phyloP scores from a whole-genome alignment of 129 eudicot genomes.

The Flaveria robusta region DNA sequence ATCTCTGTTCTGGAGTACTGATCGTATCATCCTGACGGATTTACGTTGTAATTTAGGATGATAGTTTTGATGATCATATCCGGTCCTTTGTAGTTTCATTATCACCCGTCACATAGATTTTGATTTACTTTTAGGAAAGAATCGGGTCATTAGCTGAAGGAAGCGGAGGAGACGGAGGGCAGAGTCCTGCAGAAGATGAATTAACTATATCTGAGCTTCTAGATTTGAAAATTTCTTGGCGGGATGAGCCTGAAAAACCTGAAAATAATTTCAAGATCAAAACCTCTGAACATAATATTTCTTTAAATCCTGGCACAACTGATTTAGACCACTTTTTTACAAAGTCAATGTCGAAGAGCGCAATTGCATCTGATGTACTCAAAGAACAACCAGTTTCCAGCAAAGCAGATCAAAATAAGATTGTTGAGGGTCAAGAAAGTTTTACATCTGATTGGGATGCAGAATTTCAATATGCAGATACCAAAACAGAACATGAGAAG shows the following conservation, averaged over 20 bases:
- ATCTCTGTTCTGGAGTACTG: neutral
- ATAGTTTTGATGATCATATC: neutral
- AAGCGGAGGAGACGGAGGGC: constrained; percentile 44
- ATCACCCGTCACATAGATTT: constrained; percentile 22
- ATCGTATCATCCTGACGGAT: neutral
- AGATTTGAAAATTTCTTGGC: constrained; percentile 60
- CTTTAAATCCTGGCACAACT: constrained; percentile 37
- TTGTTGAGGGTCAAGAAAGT: constrained; percentile 36
- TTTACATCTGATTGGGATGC: constrained; percentile 65
- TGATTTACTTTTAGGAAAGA: constrained; percentile 56
- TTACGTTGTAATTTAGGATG: constrained; percentile 3
- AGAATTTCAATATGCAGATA: constrained; percentile 57
- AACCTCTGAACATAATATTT: constrained; percentile 36
- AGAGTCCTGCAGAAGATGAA: constrained; percentile 45
- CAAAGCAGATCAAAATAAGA: constrained; percentile 29
- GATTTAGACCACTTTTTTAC: constrained; percentile 55
- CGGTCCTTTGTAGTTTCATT: neutral
- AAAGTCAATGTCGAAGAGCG: constrained; percentile 33
- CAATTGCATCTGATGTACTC: constrained; percentile 24
- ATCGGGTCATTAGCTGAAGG: constrained; percentile 49
- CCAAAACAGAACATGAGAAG: constrained; percentile 34
- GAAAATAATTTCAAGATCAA: constrained; percentile 31
- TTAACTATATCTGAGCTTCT: constrained; percentile 59
- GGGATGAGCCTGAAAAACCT: constrained; percentile 46
- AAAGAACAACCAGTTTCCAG: constrained; percentile 36